Percentiles rank a stretch among this genome's conserved stretches.
phyloP scores from a whole-genome alignment of 2,329 filamentous ascomycete genomes.

The Monilinia polystroma region DNA sequence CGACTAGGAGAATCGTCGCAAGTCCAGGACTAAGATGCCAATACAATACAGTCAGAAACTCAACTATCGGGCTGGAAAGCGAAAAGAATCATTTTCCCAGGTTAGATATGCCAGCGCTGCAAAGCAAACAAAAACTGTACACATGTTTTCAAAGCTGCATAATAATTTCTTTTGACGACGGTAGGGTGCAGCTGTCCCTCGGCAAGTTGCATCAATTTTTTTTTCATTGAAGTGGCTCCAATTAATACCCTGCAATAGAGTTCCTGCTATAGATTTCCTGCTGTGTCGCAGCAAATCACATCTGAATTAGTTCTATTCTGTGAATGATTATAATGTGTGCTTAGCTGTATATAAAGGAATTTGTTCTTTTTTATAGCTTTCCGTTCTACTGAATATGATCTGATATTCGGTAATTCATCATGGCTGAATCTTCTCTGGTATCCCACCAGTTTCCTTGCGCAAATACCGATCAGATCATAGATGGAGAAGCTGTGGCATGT shows the following conservation, averaged over 20 bases:
- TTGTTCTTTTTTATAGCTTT: background rate
- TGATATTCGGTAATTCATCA: background rate
- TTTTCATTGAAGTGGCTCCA: conserved; percentile 1
- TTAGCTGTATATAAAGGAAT: background rate
- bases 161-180: background rate
- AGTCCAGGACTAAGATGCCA: no score
- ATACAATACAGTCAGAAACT: no score
- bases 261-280: no score
- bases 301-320: background rate
- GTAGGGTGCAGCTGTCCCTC: background rate
- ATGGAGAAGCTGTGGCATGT: background rate
- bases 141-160: background rate
- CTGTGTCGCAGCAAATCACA: background rate
- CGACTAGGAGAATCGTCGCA: no score
- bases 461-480: background rate
- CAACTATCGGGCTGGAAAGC: no score
- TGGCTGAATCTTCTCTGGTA: background rate
- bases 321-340: background rate
- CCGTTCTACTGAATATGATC: background rate
- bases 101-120: background rate
- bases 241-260: background rate
- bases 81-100: no score
- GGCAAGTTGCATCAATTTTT: background rate
- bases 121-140: background rate
- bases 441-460: background rate